These are phyloP conservation scores for Liriodendron chinense DNA, from an alignment of 164 flowering plant species.

Conservation along the genomic window DNA sequence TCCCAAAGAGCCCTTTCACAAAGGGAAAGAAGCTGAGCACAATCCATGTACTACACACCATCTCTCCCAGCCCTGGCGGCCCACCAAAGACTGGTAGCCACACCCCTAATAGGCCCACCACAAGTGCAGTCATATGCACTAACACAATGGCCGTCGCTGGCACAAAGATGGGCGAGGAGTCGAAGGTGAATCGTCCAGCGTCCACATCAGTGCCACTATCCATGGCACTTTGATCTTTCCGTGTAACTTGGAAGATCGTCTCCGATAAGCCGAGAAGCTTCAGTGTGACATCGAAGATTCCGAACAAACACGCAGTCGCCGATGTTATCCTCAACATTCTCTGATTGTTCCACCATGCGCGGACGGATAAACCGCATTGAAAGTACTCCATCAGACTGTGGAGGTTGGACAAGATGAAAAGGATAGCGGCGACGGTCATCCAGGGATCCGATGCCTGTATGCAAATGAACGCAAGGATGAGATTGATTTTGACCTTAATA, in stretches of 20 bases:
- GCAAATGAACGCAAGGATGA: neutral
- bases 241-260: constrained; percentile 44
- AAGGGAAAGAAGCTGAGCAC: constrained; percentile 42
- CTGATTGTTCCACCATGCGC: constrained; percentile 54
- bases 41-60: constrained; percentile 32
- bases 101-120: constrained; percentile 12
- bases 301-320: constrained; percentile 38
- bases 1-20: constrained; percentile 42
- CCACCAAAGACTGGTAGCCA: neutral
- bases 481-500: no score
- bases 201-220: neutral
- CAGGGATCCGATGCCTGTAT: constrained; percentile 41
- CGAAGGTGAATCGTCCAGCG: constrained; percentile 39
- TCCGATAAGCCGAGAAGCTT: constrained; percentile 47
- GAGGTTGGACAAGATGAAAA: constrained; percentile 31
- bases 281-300: constrained; percentile 21
- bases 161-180: constrained; percentile 44
- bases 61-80: constrained; percentile 31
- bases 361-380: constrained; percentile 19
- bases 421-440: constrained; percentile 18
- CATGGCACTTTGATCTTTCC: constrained; percentile 26
- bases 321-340: constrained; percentile 34
- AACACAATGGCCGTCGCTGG: constrained; percentile 37
- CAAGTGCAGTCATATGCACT: constrained; percentile 35
- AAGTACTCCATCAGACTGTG: constrained; percentile 36